phyloP scores from a whole-genome alignment of 2,329 filamentous ascomycete species.

The Chaetomium strumarium region DNA sequence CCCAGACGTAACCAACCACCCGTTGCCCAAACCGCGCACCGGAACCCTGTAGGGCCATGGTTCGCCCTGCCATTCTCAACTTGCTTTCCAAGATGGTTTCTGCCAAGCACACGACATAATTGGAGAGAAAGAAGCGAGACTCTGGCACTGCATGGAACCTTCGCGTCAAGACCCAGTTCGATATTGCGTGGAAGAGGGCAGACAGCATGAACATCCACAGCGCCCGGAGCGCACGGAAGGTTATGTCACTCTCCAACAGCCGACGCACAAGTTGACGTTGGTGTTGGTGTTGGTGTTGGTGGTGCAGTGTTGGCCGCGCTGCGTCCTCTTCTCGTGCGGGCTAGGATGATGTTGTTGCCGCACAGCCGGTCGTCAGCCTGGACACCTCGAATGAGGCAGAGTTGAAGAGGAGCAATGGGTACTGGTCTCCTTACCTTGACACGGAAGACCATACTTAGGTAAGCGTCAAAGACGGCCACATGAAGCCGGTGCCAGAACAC shows the following conservation, averaged over 20 bases:
- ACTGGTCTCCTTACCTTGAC: background rate
- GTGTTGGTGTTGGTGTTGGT: background rate
- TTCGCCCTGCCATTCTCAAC: background rate
- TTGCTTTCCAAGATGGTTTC: background rate
- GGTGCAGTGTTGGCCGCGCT: background rate
- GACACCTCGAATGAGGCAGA: background rate
- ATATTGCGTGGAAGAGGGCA: background rate
- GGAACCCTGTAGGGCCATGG: background rate
- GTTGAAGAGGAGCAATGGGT: background rate
- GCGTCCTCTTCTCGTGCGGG: background rate
- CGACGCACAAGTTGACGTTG: too few species aligned
- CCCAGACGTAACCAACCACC: background rate
- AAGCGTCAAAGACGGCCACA: background rate
- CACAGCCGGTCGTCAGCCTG: background rate
- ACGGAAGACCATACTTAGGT: background rate
- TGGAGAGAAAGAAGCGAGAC: background rate
- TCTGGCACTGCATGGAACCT: background rate
- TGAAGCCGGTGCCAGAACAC: constrained; percentile 22
- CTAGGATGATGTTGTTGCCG: background rate
- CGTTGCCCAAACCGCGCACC: background rate
- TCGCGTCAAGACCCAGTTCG: background rate
- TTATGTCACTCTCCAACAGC: background rate
- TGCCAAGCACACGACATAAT: background rate
- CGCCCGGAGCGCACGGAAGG: background rate
- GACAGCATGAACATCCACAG: background rate